Conservation (phyloP, 2,329 filamentous ascomycete species). For the Monosporascus sp. region DNA sequence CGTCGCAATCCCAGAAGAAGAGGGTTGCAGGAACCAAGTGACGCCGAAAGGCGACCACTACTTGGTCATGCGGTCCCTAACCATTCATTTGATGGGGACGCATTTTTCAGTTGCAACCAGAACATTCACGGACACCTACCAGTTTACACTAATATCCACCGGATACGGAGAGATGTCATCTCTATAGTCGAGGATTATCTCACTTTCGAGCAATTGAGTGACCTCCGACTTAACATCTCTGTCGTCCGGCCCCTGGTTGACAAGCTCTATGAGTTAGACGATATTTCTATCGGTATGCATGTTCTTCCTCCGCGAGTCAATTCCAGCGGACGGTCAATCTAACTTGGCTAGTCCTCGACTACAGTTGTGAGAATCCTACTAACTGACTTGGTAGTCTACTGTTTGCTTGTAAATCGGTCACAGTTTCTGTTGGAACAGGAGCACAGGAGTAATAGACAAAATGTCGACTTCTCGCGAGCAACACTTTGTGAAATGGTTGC, state of each 20-base stretch:
- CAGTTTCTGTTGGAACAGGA: conserved; percentile 76
- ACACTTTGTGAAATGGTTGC: conserved; percentile 77
- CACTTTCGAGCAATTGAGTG: conserved; percentile 70
- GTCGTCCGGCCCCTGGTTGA: conserved; percentile 80
- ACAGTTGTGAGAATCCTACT: not conserved
- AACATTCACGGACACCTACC: conserved; percentile 60
- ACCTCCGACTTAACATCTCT: conserved; percentile 75
- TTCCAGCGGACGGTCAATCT: no score
- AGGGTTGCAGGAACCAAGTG: conserved; percentile 15
- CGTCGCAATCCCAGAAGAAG: conserved; percentile 1
- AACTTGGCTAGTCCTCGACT: no score
- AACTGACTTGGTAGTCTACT: conserved; percentile 59
- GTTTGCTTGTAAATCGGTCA: conserved; percentile 73
- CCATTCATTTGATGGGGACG: conserved; percentile 32
- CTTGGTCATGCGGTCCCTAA: conserved; percentile 30
- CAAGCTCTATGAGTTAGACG: conserved; percentile 71
- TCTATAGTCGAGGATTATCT: conserved; percentile 58
- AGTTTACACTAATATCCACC: conserved; percentile 74
- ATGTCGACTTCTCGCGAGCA: conserved; percentile 73
- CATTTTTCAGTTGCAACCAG: conserved; percentile 47
- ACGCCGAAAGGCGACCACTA: conserved; percentile 29
- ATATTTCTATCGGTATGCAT: conserved; percentile 66
- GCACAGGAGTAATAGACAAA: conserved; percentile 71
- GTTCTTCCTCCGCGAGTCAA: not conserved
- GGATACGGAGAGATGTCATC: conserved; percentile 59